Percentiles rank a stretch among this genome's conserved stretches.
Conservation (phyloP, 768 basidiomycete species). For the Solioccasus polychromus region DNA sequence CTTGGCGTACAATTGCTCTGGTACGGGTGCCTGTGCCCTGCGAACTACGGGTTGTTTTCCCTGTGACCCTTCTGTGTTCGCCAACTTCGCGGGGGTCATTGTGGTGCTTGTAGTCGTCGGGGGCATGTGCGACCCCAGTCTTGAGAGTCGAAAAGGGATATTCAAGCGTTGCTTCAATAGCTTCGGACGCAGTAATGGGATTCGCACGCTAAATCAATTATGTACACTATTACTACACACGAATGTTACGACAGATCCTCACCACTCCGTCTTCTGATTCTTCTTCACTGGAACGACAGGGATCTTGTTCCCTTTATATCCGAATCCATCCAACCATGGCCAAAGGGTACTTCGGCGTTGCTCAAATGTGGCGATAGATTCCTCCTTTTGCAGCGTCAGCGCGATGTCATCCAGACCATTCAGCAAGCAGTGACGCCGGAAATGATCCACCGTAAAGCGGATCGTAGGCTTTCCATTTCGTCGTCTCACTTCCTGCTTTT, state of each 20-base stretch:
- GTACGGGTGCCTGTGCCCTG: constrained; percentile 23
- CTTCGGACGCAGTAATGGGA: constrained; percentile 20
- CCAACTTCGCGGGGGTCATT: constrained; percentile 13
- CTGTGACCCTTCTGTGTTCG: constrained; percentile 6
- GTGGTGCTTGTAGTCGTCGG: constrained; percentile 10
- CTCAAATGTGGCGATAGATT: constrained; percentile 79
- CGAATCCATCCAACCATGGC: constrained; percentile 98
- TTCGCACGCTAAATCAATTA: too few species aligned
- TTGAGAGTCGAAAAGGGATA: background rate
- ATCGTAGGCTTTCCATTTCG: constrained; percentile 70
- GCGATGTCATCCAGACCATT: constrained; percentile 98
- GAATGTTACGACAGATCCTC: constrained; percentile 11
- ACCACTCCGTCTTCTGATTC: constrained; percentile 72
- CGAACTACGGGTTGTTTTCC: constrained; percentile 18
- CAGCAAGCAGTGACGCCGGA: constrained; percentile 90
- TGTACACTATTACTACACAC: constrained; percentile 2
- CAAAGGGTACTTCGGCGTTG: constrained; percentile 68
- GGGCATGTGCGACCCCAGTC: constrained; percentile 12
- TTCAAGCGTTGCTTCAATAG: constrained; percentile 1
- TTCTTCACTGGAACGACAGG: constrained; percentile 44
- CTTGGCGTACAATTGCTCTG: constrained; percentile 45
- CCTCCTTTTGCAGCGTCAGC: constrained; percentile 80
- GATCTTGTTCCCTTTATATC: constrained; percentile 79
- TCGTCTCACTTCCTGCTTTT: constrained; percentile 75
- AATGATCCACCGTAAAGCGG: constrained; percentile 79